These are phyloP conservation scores for Penicillium paradoxum DNA, from an alignment of 495 filamentous ascomycete genomes.

Conservation along the genomic window DNA sequence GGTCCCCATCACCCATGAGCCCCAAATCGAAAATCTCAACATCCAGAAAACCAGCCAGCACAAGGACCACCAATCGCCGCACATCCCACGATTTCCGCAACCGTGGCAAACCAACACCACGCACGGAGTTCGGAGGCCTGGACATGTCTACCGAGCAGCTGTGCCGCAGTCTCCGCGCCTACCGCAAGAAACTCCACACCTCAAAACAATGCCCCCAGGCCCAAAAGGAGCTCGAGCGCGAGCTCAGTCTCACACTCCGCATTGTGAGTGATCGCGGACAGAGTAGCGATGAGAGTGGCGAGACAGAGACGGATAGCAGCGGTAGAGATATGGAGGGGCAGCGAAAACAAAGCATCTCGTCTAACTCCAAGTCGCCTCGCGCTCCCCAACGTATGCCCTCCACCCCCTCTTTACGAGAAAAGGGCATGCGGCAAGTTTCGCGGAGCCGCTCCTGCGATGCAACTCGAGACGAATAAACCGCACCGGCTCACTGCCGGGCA, in stretches of 20 bases:
- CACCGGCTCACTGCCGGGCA: neutral
- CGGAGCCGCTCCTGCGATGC: constrained; percentile 32
- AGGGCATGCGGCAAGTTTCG: constrained; percentile 20
- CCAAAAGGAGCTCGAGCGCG: constrained; percentile 70
- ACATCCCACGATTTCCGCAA: constrained; percentile 56
- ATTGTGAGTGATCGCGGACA: constrained; percentile 54
- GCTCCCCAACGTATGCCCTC: constrained; percentile 35
- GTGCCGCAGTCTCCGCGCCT: constrained; percentile 71
- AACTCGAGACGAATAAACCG: constrained; percentile 20
- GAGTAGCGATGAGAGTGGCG: constrained; percentile 24
- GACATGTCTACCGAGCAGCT: constrained; percentile 75
- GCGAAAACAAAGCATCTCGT: constrained; percentile 18
- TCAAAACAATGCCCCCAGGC: constrained; percentile 59
- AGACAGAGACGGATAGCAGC: constrained; percentile 44
- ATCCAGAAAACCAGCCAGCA: constrained; percentile 16
- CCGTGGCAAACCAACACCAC: constrained; percentile 49
- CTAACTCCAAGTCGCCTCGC: constrained; percentile 19
- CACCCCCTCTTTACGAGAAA: constrained; percentile 31
- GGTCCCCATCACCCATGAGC: constrained; percentile 45
- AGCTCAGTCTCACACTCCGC: constrained; percentile 69
- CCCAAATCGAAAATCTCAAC: constrained; percentile 24
- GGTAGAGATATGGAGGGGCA: constrained; percentile 41
- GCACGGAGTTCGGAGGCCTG: constrained; percentile 57
- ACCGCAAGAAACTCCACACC: constrained; percentile 73
- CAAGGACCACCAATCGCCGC: constrained; percentile 31